A percentile compares a stretch with the other conserved stretches of the same genome.
These are phyloP conservation scores for Trichoderma sp. DNA, from an alignment of 2,329 filamentous ascomycete species.

Conservation along the genomic window DNA sequence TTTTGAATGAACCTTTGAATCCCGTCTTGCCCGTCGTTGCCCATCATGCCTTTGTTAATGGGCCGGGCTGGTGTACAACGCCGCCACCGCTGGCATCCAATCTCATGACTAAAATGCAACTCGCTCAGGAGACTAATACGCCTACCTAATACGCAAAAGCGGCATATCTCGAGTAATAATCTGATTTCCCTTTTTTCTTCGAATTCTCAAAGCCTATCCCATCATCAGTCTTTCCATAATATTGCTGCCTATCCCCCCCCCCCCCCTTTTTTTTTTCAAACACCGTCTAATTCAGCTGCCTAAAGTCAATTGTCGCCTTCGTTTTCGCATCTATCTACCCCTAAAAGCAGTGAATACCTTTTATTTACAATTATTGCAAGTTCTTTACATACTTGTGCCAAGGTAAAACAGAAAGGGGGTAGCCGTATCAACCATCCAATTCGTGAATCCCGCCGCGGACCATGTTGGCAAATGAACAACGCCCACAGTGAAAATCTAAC, in stretches of 20 bases:
- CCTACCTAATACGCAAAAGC: neutral
- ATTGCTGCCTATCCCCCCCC: slow-evolving; percentile 5
- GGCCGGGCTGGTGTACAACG: neutral
- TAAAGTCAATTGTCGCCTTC: neutral
- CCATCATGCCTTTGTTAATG: neutral
- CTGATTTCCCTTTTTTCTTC: neutral
- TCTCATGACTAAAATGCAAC: neutral
- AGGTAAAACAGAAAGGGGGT: neutral
- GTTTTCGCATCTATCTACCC: neutral
- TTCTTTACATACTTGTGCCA: neutral
- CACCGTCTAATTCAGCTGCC: neutral
- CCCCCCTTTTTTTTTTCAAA: neutral
- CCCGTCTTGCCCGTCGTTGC: neutral
- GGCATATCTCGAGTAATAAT: neutral
- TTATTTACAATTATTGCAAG: neutral
- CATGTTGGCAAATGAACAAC: neutral
- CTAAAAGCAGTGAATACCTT: neutral
- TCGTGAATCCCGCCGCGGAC: neutral
- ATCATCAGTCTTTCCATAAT: neutral
- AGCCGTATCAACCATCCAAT: neutral
- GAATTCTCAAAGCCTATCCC: neutral
- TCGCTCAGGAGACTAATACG: neutral
- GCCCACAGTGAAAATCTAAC: neutral
- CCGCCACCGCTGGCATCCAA: neutral
- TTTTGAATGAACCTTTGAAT: neutral